Base-by-base conservation (phyloP, 345 rosid species). In the Erodium maritimum region DNA sequence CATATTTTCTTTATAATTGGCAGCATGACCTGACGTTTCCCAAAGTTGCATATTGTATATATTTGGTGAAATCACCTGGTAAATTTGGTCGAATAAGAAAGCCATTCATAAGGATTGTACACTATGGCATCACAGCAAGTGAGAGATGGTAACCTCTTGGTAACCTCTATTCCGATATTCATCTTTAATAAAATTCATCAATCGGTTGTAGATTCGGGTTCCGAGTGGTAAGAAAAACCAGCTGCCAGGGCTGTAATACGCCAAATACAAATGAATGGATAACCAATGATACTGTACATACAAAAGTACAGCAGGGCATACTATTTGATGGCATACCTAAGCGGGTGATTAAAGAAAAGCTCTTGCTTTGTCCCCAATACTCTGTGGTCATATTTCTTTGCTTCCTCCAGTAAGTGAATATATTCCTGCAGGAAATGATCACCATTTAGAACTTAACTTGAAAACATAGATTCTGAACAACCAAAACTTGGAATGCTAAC, bases 11-110 rank as follows among this genome's bases (percentile, higher is more conserved):
- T 84, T 94, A 79, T 90, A 94, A 66, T 90, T 94, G 55, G 82
- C 95, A 67, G 90, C 97, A 77, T 94, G 95, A 63, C 97, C 91
- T 23, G 97, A 94, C 61, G 82, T 94, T 70, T 85, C 93, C 99
- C 99, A 90, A 55, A 93, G 88, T 76, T 77, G 81, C 91, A 93
- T 93, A 70, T 90, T 90, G 69, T 77, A 93, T 77, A 93, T 87
- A 77, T 93, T 90, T 42, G 96, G 99, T 61, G 96, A 67, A 57
- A 79, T 83, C 57, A 93, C 97, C 99, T 93, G 90, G 68, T 67
- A 77, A 65, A 58, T 17, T 50, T 50, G 37, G 57, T 51, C 19
- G 64, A 50, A 22, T 59, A 52, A 69, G 60, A 46, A 19, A 70
- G 14, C 29, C 51, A 54, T 23, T 54, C 29, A 17, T n/a, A 50